Conservation (phyloP, 1,284 basidiomycete genomes). For the Trametes hirsuta region DNA sequence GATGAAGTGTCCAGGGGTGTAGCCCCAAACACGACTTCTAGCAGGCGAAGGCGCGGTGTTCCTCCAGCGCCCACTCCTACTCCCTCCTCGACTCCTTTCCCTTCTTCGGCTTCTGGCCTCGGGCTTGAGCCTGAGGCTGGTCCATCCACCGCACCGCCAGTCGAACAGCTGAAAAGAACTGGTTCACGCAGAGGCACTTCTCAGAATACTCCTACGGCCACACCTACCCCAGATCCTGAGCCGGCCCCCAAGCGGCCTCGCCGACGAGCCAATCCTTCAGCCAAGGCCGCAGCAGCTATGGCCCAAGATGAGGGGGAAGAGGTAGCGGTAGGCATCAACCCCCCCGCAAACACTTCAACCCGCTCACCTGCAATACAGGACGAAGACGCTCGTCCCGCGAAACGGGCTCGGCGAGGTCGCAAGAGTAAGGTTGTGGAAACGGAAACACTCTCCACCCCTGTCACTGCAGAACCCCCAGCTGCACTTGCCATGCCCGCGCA, state of each 20-base stretch:
- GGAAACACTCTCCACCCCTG: conserved; percentile 14
- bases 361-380: conserved; percentile 21
- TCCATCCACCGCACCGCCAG: conserved; percentile 4
- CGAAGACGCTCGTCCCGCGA: conserved; percentile 33
- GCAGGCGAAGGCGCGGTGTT: conserved; percentile 24
- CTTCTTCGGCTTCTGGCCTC: not conserved
- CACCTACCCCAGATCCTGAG: conserved; percentile 64
- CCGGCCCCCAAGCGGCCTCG: conserved; percentile 51
- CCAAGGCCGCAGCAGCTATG: conserved; percentile 30
- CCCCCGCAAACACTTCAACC: not conserved
- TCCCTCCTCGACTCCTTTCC: not conserved
- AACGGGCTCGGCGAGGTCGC: conserved; percentile 36
- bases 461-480: conserved; percentile 34
- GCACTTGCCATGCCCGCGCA: conserved; percentile 22
- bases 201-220: conserved; percentile 49
- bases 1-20: conserved; percentile 55
- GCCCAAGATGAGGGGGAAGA: conserved; percentile 41
- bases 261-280: conserved; percentile 35
- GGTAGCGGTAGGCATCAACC: conserved; percentile 32
- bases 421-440: conserved; percentile 30
- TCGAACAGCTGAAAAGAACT: conserved; percentile 26
- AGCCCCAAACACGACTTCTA: conserved; percentile 19
- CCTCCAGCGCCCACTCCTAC: not conserved
- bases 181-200: conserved; percentile 42
- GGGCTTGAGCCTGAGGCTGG: not conserved